Evolutionary conservation across 257 asterid species (phyloP).

Genomic region (Paraleonurus japonicus): DNA sequence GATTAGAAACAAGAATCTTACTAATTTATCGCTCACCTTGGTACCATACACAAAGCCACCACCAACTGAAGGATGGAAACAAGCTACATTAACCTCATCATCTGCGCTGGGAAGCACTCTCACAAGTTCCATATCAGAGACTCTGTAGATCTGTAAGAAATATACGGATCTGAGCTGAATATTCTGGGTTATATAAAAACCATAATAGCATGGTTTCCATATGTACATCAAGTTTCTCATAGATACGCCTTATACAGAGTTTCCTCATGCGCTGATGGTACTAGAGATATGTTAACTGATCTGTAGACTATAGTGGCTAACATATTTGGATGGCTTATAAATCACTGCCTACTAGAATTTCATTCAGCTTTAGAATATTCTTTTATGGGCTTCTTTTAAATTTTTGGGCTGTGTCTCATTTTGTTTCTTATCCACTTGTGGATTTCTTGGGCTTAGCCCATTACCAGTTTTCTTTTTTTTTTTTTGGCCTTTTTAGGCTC

Average conservation of each 20-base stretch:
- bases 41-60: conserved; percentile 98
- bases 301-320: neutral
- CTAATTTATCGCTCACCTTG: conserved; percentile 47
- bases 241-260: neutral
- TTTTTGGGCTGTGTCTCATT: no score
- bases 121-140: conserved; percentile 94
- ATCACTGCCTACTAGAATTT: neutral
- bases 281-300: neutral
- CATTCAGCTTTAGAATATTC: no score
- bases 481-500: no score
- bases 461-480: no score
- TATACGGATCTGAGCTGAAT: conserved; percentile 19
- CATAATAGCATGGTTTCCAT: neutral
- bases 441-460: no score
- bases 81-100: conserved; percentile 98
- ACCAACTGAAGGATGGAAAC: conserved; percentile 96
- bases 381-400: no score
- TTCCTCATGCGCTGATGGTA: neutral
- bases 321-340: neutral
- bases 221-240: neutral
- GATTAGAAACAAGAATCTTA: neutral
- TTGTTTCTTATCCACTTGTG: no score
- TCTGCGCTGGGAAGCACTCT: conserved; percentile 96
- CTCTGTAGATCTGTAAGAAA: conserved; percentile 69
- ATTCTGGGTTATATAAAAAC: neutral